Evolutionary conservation across 768 basidiomycete genomes (phyloP).

Genomic region (Amanita pseudoporphyria): DNA sequence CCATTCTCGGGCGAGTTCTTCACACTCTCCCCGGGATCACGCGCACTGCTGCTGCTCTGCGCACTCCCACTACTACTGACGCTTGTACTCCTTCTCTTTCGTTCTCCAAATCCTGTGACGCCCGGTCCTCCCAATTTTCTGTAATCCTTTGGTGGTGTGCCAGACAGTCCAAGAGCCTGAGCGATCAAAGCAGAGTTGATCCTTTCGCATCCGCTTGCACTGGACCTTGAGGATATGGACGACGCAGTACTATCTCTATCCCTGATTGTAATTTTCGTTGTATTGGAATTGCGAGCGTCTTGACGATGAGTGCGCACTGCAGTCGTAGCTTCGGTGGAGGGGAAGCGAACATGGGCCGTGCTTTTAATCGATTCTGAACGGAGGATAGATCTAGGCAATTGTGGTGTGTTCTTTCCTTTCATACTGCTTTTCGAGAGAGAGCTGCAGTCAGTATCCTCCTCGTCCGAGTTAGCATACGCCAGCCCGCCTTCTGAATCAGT

Average conservation of each 20-base stretch:
- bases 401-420: conserved; percentile 15
- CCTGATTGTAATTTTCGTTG: background rate
- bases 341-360: conserved; percentile 8
- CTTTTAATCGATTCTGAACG: conserved; percentile 17
- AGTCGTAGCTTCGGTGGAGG: conserved; percentile 7
- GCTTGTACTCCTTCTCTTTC: conserved; percentile 20
- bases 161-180: conserved; percentile 33
- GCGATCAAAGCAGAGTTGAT: conserved; percentile 30
- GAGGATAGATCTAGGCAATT: conserved; percentile 16
- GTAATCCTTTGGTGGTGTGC: conserved; percentile 29
- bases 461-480: conserved; percentile 42
- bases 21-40: conserved; percentile 24
- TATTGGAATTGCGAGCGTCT: background rate
- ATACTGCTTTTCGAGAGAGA: conserved; percentile 8
- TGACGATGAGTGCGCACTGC: background rate
- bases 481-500: conserved; percentile 39
- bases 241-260: conserved; percentile 15
- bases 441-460: conserved; percentile 20
- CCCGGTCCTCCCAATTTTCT: conserved; percentile 31
- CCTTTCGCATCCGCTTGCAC: conserved; percentile 8
- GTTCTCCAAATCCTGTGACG: conserved; percentile 15
- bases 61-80: conserved; percentile 21
- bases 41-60: conserved; percentile 17
- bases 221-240: conserved; percentile 5
- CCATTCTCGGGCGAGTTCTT: conserved; percentile 4